Base-by-base conservation (phyloP, 2,329 filamentous ascomycete species). In the Drechslera avenae region DNA sequence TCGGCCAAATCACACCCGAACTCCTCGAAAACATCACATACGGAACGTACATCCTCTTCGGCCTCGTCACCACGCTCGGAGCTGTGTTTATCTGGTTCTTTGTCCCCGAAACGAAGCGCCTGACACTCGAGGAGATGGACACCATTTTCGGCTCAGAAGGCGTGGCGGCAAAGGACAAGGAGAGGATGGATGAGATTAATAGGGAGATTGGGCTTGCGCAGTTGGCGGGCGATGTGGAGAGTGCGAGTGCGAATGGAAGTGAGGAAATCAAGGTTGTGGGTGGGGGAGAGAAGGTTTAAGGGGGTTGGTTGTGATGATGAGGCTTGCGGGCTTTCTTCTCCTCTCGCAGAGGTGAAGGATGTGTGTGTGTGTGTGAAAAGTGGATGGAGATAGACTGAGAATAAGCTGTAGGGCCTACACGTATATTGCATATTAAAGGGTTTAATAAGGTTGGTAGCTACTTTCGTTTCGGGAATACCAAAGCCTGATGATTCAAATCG, bases 41-140 rank as follows among this genome's bases (percentile, higher is more conserved):
- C 54, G 87, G 87, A 12, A 89, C 88, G 0, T 90, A 88, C 52
- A 83, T 91, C 46, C 74, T 90, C 12, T 90, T 90, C 51, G 87
- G 87, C 0, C 48, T 86, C 0, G 58, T 90, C 13, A 88, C 84
- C 0, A 83, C 81, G 47, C 56, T 86, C 0, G 86, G 86, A 3
- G 85, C 84, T 0, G 79, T 72, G 0, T 83, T 81, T 55, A 76
- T 83, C 42, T 80, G 68, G 65, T 78, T 78, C 61, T 68, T 75
- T 9, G 79, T 83, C 0, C 80, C 80, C 0, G 81, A 84, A 65
- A 84, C 81, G 0, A 83, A 83, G 62, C 67, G 76, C 3, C 59
- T 80, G 16, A 78, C 76, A 1, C 72, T 82, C 0, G 80, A 83
- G 57, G 80, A 84, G 61, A 79, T 84, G 81, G 86, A 89, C 59